Evolutionary conservation across 306 rosid genomes (phyloP), one percentile per base, ranked within the genome.

Genomic region (Mimosa bimucronata): DNA sequence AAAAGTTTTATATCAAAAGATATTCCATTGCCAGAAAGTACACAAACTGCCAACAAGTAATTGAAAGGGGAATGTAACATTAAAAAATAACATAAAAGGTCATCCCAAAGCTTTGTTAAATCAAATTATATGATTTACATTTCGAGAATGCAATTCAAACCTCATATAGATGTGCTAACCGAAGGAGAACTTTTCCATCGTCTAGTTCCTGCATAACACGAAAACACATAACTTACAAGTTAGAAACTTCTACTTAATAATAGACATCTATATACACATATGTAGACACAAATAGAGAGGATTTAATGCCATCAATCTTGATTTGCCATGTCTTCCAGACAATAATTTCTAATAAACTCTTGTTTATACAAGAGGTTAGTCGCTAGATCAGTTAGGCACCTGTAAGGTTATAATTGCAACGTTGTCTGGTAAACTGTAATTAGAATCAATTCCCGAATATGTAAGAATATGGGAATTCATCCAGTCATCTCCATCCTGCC

Each of bases 121-220:
- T 23, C 25, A 30, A 16, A 53, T 8, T 5, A 34, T 19, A 73
- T 50, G 11, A 80, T 79, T 62, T 58, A 67, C 44, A 58, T 31
- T 29, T 25, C 50, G 46, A 69, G 79, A 73, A 71, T 66, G 73
- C 55, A 80, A 66, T 67, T 48, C 37, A 34, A 30, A 93, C 98
- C 97, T 93, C 97, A 0, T 91, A 93, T 80, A 93, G 73, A 82
- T 93, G 98, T 0, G 98, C 94, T 45, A 91, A 76, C 45, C 98
- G 91, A 65, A 93, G 89, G 72, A 93, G 92, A 78, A 88, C 89
- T 75, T 80, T 84, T 73, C 89, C 97, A 46, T 78, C 45, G 16
- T 90, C 90, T 61, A 91, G 88, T 84, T 89, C 98, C 97, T 93
- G 88, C 67, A 85, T 60, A 75, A 52, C 60, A 79, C 25, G 75